Evolutionary conservation across 352 stramenopile genomes (phyloP), one percentile per base, ranked within the genome.

Genomic region (Globisporangium canariense): DNA sequence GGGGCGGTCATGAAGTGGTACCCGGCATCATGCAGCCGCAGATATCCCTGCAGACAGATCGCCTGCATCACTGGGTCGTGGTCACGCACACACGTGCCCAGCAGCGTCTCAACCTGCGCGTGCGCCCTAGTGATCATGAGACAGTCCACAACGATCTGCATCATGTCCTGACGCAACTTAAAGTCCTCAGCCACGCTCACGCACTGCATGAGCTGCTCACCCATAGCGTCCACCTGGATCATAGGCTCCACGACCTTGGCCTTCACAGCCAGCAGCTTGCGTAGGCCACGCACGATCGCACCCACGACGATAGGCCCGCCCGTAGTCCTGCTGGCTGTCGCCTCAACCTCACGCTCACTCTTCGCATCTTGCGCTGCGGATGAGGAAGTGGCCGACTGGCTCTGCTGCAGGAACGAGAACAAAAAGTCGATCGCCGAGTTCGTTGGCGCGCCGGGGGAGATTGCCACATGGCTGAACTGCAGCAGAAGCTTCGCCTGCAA

Each of bases 161-260:
- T 64, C 79, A 91, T 93, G 56, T 90, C 81, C 30, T 75, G 76
- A 18, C 83, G 78, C 40, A 93, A 77, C 68, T 89, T 90, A 28
- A 88, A 90, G 63, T 91, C 81, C 50, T 93, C 83, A 2, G 76
- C 68, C 2, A 89, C 79, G 68, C 79, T 93, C 63, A 89, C 75
- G 60, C 81, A 91, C 66, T 90, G 75, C 74, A 83, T 86, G 46
- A 93, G 76, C 70, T 93, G 83, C 71, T 90, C 81, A 45, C 69
- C 73, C 83, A 93, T 93, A 56, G 73, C 83, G 63, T 93, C 79
- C 53, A 89, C 75, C 43, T 91, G 81, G 68, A 93, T 89, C 83
- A 93, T 93, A 36, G 83, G 81, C 65, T 90, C 73, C 32, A 93
- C 83, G 20, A 90, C 79, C 5, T 71, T 69, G 2, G 78, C 56